These are phyloP conservation scores for Lachancea dasiensis DNA, from an alignment of 805 yeast genomes.

Conservation along the genomic window DNA sequence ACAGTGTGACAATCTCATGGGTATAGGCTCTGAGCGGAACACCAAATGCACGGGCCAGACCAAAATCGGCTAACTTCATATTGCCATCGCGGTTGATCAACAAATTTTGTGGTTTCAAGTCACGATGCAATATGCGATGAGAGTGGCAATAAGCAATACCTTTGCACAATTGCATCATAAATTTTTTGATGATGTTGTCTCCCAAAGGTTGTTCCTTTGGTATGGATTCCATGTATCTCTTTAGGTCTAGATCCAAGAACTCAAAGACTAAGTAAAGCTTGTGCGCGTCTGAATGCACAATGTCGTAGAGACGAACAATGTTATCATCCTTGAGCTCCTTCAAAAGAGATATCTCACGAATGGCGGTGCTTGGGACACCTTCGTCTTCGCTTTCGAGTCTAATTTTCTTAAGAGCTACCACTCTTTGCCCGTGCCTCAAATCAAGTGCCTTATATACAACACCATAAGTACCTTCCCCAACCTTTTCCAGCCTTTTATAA, in stretches of 20 bases:
- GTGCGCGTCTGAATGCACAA: conserved; percentile 87
- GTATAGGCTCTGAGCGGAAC: conserved; percentile 96
- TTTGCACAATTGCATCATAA: conserved; percentile 87
- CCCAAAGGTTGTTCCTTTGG: conserved; percentile 88
- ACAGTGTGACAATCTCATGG: conserved; percentile 93
- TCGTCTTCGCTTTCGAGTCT: conserved; percentile 87
- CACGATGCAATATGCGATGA: conserved; percentile 62
- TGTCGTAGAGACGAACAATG: conserved; percentile 88
- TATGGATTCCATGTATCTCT: conserved; percentile 87
- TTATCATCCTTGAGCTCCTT: conserved; percentile 92
- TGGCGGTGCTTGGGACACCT: conserved; percentile 98
- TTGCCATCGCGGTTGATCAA: conserved; percentile 86
- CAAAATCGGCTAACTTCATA: conserved; percentile 92
- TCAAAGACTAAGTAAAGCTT: conserved; percentile 92
- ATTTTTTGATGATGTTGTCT: conserved; percentile 74
- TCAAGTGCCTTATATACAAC: conserved; percentile 94
- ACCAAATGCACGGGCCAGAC: conserved; percentile 95
- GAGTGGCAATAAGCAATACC: conserved; percentile 72
- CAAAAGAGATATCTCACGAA: conserved; percentile 91
- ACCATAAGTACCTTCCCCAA: conserved; percentile 97
- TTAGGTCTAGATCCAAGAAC: conserved; percentile 86
- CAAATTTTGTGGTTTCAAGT: conserved; percentile 90
- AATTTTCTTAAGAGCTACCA: conserved; percentile 93
- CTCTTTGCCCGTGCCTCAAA: conserved; percentile 71
- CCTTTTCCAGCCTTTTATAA: conserved; percentile 89